These are phyloP conservation scores for Didymella arachidicola DNA, from an alignment of 2,329 filamentous ascomycete genomes.

Conservation along the genomic window DNA sequence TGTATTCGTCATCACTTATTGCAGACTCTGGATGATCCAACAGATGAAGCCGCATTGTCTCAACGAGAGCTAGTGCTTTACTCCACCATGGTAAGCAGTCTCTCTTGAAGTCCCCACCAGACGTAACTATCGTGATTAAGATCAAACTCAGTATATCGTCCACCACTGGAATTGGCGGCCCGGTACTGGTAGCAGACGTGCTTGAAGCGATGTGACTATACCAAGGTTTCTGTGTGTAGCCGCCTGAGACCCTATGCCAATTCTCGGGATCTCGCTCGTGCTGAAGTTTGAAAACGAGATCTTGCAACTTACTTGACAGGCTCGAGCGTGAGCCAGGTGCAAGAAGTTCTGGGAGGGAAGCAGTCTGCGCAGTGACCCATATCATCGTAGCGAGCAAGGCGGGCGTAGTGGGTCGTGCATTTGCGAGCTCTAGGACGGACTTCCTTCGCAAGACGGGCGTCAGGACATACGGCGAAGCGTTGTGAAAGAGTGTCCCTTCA, in stretches of 20 bases:
- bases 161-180: not conserved
- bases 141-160: slow-evolving; percentile 4
- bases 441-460: slow-evolving; percentile 4
- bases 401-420: not conserved
- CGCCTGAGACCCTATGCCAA: slow-evolving; percentile 7
- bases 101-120: slow-evolving; percentile 5
- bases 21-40: slow-evolving; percentile 2
- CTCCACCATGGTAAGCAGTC: slow-evolving; percentile 8
- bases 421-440: not conserved
- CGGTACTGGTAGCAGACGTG: no score
- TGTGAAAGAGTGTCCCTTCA: slow-evolving; percentile 8
- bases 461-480: slow-evolving; percentile 8
- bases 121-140: slow-evolving; percentile 1
- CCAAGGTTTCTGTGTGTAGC: not conserved
- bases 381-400: slow-evolving; percentile 10
- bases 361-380: slow-evolving; percentile 6
- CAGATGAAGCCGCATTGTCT: slow-evolving; percentile 3
- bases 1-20: not conserved
- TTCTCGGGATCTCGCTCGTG: slow-evolving; percentile 5
- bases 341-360: slow-evolving; percentile 4
- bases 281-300: slow-evolving; percentile 2
- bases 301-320: not conserved
- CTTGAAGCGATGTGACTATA: not conserved
- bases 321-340: slow-evolving; percentile 1
- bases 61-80: slow-evolving; percentile 3